phyloP scores from a whole-genome alignment of 148 eudicot species.

The Selenicereus undatus region DNA sequence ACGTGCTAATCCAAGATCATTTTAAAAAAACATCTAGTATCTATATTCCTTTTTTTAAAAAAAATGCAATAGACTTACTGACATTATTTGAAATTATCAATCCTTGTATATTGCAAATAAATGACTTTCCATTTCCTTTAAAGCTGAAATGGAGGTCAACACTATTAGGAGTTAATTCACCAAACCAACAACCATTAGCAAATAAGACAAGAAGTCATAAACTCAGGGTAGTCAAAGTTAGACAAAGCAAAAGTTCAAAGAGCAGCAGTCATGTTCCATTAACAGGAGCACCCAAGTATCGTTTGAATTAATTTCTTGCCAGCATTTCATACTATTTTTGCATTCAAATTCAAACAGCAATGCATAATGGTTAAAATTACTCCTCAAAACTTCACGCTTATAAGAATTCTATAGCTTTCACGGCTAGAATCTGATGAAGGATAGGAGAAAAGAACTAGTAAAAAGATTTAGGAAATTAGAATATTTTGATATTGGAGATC shows the following conservation, averaged over 20 bases:
- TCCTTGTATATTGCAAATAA: neutral
- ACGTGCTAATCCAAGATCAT: neutral
- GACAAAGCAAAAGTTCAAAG: neutral
- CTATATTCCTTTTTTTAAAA: neutral
- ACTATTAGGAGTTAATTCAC: neutral
- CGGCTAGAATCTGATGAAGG: no score
- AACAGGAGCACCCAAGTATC: neutral
- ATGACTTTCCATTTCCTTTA: neutral
- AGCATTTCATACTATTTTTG: neutral
- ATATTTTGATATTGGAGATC: no score
- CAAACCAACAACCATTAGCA: neutral
- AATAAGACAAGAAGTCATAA: neutral
- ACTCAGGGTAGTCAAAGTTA: neutral
- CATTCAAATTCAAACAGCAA: neutral
- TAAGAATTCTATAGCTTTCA: neutral
- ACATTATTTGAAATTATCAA: neutral
- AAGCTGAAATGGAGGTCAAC: neutral
- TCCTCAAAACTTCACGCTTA: neutral
- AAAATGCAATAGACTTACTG: neutral
- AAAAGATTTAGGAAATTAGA: no score
- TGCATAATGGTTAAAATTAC: neutral
- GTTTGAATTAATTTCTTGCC: neutral
- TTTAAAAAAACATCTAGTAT: neutral
- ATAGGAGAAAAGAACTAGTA: no score
- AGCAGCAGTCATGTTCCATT: neutral